A percentile compares a stretch with the other conserved stretches of the same genome.
Conservation (phyloP, 2,329 filamentous ascomycete species). For the Ramichloridium luteum region DNA sequence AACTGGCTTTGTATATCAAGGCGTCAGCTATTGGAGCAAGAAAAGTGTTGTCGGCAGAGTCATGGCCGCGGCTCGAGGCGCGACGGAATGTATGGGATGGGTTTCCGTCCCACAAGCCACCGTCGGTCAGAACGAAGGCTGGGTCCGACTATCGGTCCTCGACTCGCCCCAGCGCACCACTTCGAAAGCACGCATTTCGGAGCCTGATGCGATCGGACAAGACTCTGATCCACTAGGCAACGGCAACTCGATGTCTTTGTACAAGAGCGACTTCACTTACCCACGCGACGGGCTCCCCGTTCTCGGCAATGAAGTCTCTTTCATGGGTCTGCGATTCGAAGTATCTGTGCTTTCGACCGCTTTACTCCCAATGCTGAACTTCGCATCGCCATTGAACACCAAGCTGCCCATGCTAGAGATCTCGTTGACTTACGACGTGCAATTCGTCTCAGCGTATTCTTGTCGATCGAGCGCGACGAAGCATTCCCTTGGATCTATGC, state of each 20-base stretch:
- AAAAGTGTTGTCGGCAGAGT: constrained; percentile 43
- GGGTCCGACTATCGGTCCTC: constrained; percentile 36
- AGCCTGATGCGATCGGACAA: constrained; percentile 20
- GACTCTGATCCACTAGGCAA: constrained; percentile 26
- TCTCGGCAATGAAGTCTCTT: constrained; percentile 18
- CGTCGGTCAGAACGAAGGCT: constrained; percentile 30
- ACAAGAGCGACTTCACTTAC: constrained; percentile 26
- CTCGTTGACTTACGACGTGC: too few relatives aligned
- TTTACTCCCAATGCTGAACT: too few relatives aligned
- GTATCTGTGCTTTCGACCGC: too few relatives aligned
- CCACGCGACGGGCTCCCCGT: constrained; percentile 25
- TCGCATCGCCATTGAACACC: too few relatives aligned
- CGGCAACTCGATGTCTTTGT: too few relatives aligned
- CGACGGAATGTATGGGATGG: constrained; percentile 49
- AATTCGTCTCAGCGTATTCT: too few relatives aligned
- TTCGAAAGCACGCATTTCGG: too few relatives aligned
- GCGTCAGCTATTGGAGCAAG: constrained; percentile 46
- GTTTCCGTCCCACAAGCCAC: constrained; percentile 28
- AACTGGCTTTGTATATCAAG: constrained; percentile 41
- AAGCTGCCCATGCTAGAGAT: too few relatives aligned
- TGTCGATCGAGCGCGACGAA: too few relatives aligned
- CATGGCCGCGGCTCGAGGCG: constrained; percentile 36
- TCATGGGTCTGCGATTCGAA: constrained; percentile 14
- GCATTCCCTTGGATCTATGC: too few relatives aligned
- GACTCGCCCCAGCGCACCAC: constrained; percentile 3